Evolutionary conservation across 179 eudicot genomes (phyloP), one percentile per base, ranked within the genome.

Genomic region (Carnegiea gigantea): DNA sequence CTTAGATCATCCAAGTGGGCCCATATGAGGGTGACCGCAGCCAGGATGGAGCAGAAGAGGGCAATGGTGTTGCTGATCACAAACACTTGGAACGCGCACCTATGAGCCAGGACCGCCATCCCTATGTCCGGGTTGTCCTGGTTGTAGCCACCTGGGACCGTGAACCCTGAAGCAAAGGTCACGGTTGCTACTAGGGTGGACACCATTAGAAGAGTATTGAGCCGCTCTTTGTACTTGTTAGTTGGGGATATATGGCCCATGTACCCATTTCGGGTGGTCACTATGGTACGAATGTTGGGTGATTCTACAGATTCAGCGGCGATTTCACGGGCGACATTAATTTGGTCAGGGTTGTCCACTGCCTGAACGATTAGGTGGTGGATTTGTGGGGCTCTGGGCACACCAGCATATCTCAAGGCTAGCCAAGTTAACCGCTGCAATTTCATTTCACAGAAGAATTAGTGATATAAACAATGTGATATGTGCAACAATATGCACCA

Each of bases 351-450:
- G 53, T 48, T 13, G 53, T 9, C 3, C 53, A 48, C 15, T 48
- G 13, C 53, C 15, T 1, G 14, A 1, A 13, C 14, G 62, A 15
- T 54, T 54, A 15, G 44, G 65, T 18, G 33, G 67, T 72, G 65
- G 18, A 60, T 21, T 38, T 43, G 73, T 12, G 82, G 86, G 49
- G 81, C 75, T 71, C 59, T 75, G 21, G 82, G 89, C 13, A 77
- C 86, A 21, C 84, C 83, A 18, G 81, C 88, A 68, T 79, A 80
- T 78, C 67, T 80, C 77, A 86, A 77, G 3, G 85, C 86, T 28
- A 86, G 64, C 90, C 89, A 84, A n/a, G 84, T 83, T 48, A 86
- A 60, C 28, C 83, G 80, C 89, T 88, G 88, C 75, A 82, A 68
- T 26, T 65, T 68, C 73, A 68, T 30, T 1, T n/a, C 10, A 23